Evolutionary conservation across 2,329 filamentous ascomycete species (phyloP).

Genomic region (Colletotrichum sp.): DNA sequence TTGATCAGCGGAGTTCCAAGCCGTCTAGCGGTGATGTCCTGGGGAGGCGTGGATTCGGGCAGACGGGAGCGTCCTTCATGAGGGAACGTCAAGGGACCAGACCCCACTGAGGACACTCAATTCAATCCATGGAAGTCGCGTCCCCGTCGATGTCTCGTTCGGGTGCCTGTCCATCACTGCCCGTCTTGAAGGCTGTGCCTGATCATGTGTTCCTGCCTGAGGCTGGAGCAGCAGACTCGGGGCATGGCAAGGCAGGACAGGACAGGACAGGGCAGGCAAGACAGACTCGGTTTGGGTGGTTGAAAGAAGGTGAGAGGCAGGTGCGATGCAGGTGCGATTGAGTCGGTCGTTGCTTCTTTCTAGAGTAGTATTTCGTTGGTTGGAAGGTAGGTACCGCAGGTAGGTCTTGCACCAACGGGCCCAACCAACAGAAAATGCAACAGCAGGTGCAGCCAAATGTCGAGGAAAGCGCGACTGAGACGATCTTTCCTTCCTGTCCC

Average conservation of each 20-base stretch:
- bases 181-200: not conserved
- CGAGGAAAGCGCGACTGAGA: not conserved
- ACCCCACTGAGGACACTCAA: not conserved
- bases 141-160: not conserved
- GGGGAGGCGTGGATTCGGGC: not conserved
- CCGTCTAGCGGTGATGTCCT: not conserved
- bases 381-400: not conserved
- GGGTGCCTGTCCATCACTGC: not conserved
- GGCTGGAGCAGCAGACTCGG: not conserved
- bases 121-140: not conserved
- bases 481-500: not conserved
- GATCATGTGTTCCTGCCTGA: not conserved
- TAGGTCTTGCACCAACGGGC: not conserved
- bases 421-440: not conserved
- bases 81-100: not conserved
- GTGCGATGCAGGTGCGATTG: not conserved
- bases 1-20: slow-evolving; percentile 13
- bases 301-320: not conserved
- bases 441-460: not conserved
- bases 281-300: not conserved
- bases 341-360: not conserved
- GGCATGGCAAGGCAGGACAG: not conserved
- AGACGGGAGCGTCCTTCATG: not conserved
- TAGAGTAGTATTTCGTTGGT: not conserved
- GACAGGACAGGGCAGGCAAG: not conserved